Evolutionary conservation across 225 moss, liverwort and hornwort genomes (phyloP), one percentile per base, ranked within the genome.

Genomic region (Ulota crispa): DNA sequence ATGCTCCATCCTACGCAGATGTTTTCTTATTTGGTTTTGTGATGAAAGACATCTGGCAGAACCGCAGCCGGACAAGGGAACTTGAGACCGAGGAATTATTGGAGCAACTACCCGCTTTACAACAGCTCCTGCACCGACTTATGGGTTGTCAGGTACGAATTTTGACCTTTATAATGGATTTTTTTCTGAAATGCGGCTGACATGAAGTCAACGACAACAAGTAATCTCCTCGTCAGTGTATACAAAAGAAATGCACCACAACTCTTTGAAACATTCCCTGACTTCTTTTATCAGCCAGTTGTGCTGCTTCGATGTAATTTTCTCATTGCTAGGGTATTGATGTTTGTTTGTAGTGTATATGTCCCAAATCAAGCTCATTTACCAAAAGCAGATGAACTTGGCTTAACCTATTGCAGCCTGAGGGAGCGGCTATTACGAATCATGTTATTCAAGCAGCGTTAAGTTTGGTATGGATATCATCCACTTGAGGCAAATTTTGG

Each of bases 361-460:
- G 8, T 55, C 23, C 34, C 26, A 66, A 78, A 39, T 74, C 81
- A 68, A 47, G 56, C 54, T 73, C 78, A 75, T 62, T 66, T 28
- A 47, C 43, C 15, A n/a, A 84, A 73, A 63, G 10, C 64, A 68
- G 41, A 70, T 82, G 54, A 80, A 68, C 42, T 84, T 78, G 69
- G 52, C 32, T 30, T 65, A 63, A 78, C 32, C 66, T 32, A 27
- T 69, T 88, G 77, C 92, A 98, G 98, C 95, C 98, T 5, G 95
- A 98, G 89, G 94, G 98, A 89, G 95, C 95, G 81, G 95, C 94
- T 80, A 91, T 93, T 56, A 71, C 91, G 75, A 95, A 98, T 83
- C 94, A 89, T 80, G 86, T 90, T 45, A 95, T 98, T 81, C 98
- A 98, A 83, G 94, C 98, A 75, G 98, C 94, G 1, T 75, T 98